These are phyloP conservation scores for Pythium volutum DNA, from an alignment of 352 stramenopile genomes.

Conservation along the genomic window DNA sequence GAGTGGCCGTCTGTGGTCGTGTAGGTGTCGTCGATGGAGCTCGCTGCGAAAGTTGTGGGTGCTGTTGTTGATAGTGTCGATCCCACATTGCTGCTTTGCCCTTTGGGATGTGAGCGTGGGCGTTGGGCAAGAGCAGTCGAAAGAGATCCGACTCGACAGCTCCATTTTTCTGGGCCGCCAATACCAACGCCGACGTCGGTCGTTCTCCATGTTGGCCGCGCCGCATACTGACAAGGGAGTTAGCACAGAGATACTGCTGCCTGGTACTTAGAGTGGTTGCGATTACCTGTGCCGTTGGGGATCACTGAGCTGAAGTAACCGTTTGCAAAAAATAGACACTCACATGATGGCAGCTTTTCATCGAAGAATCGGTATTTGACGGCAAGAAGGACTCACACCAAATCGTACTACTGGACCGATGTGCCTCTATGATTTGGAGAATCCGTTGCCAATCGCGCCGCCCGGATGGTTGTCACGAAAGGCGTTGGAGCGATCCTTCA, in stretches of 20 bases:
- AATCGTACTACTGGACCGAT: background rate
- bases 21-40: background rate
- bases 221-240: background rate
- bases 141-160: slow-evolving; percentile 22
- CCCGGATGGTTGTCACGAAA: slow-evolving; percentile 68
- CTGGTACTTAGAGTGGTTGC: background rate
- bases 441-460: slow-evolving; percentile 52
- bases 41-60: background rate
- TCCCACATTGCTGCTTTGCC: slow-evolving; percentile 34
- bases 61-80: slow-evolving; percentile 33
- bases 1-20: slow-evolving; percentile 13
- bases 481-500: slow-evolving; percentile 25
- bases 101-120: slow-evolving; percentile 25
- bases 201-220: background rate
- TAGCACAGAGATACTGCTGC: background rate
- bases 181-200: background rate
- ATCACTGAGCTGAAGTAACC: no score
- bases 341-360: no score
- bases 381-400: no score
- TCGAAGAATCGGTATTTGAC: no score
- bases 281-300: no score
- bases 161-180: background rate
- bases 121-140: slow-evolving; percentile 38
- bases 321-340: background rate
- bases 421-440: slow-evolving; percentile 1